Evolutionary conservation across 2,329 filamentous ascomycete species (phyloP), one percentile per base, ranked within the genome.

Genomic region (Corinectria fuckeliana): DNA sequence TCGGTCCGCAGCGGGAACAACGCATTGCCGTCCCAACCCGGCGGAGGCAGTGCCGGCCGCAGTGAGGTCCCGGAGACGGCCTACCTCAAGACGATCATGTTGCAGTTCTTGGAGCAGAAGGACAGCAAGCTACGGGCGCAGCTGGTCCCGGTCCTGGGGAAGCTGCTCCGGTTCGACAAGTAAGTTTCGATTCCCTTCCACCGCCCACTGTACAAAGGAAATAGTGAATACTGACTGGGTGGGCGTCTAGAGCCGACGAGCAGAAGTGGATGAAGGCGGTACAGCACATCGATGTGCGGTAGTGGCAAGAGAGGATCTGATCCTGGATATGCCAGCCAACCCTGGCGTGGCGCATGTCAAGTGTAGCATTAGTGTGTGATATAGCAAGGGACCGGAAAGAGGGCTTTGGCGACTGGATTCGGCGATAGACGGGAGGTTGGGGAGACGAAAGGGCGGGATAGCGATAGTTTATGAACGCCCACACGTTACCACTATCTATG

Each of bases 241-340:
- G 11, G 68, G 62, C 42, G 9, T 20, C 20, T 48, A 84, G 82
- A 62, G 68, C 76, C 26, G 93, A 97, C 67, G 91, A 95, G 77
- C 89, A 95, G 76, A 94, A 92, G 76, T 96, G 92, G 92, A 86
- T 89, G 76, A 85, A 88, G 16, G 92, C 90, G 3, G 88, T 96
- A 14, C 82, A 85, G 60, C 80, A 83, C 52, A 78, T 83, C 32
- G 76, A 74, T 14, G 75, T 74, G 41, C 70, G 76, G 50, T 77
- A 67, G 65, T 13, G 45, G 11, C n/a, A 8, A 56, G 11, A 20
- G 48, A 41, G 23, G 18, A 26, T n/a, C n/a, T 9, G 42, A 20
- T 38, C 45, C 57, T 38, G 50, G 45, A 42, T 42, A 26, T n/a
- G 32, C 30, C n/a, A 32, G n/a, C 16, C 25, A 32, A 20, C 14